Percentiles rank a stretch among this genome's conserved stretches.
Evolutionary conservation across 208 protist genomes (phyloP).

Genomic region (Leishmania amazonensis): DNA sequence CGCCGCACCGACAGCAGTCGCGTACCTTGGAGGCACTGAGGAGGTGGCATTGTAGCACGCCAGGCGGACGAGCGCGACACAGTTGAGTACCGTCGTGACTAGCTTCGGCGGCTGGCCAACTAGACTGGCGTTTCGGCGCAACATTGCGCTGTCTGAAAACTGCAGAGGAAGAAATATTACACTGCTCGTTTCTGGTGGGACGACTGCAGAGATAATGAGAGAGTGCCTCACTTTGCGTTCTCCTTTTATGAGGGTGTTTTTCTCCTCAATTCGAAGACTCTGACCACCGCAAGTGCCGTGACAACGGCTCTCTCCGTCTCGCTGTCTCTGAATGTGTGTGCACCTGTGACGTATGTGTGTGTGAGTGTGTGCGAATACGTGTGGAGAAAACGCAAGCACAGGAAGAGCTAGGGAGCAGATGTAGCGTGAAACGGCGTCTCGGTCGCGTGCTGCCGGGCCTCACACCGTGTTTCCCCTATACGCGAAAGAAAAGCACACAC

Average conservation of each 20-base stretch:
- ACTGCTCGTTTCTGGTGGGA: background rate
- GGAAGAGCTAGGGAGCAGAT: background rate
- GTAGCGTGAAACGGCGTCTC: background rate
- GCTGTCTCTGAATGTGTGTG: background rate
- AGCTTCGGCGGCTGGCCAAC: background rate
- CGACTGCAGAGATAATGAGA: background rate
- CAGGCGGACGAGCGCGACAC: background rate
- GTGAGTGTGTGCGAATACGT: background rate
- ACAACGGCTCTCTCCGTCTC: background rate
- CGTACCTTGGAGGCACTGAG: conserved; percentile 7
- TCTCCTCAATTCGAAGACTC: background rate
- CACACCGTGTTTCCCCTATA: background rate
- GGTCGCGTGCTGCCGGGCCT: background rate
- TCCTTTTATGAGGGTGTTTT: background rate
- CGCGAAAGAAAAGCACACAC: background rate
- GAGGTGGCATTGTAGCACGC: conserved; percentile 14
- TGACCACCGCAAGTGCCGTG: background rate
- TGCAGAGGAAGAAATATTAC: background rate
- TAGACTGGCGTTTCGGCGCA: conserved; percentile 4
- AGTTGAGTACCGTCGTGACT: background rate
- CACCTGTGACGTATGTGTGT: background rate
- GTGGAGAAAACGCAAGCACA: no score
- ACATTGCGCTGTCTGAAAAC: conserved; percentile 3
- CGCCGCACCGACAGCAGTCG: background rate
- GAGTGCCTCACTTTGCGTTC: background rate